phyloP scores from a whole-genome alignment of 495 filamentous ascomycete genomes.

The Podospora appendiculata region DNA sequence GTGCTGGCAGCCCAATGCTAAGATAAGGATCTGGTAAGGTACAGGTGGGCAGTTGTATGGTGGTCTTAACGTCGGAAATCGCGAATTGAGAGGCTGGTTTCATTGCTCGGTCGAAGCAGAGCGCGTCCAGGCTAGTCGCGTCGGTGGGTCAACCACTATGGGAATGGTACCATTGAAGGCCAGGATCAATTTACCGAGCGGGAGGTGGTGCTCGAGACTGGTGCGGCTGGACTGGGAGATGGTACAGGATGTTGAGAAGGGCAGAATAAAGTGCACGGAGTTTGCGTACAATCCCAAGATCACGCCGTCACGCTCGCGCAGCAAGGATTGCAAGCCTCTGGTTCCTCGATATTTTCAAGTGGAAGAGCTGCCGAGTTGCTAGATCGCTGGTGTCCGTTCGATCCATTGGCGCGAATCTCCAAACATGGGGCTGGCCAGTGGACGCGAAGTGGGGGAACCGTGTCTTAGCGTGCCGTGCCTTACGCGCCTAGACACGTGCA shows the following conservation, averaged over 20 bases:
- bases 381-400: background rate
- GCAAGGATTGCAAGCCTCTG: too few species aligned
- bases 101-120: conserved; percentile 12
- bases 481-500: conserved; percentile 3
- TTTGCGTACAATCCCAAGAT: background rate
- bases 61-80: conserved; percentile 7
- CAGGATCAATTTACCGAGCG: too few species aligned
- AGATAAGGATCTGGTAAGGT: too few species aligned
- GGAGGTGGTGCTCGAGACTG: background rate
- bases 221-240: background rate
- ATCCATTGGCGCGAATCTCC: background rate
- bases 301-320: background rate
- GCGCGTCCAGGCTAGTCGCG: conserved; percentile 23
- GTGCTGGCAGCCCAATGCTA: too few species aligned
- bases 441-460: conserved; percentile 4
- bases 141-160: conserved; percentile 17
- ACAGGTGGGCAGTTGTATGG: background rate
- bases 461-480: background rate
- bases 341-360: too few species aligned
- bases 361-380: background rate
- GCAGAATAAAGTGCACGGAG: background rate
- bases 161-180: background rate
- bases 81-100: conserved; percentile 24
- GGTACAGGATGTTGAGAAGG: too few species aligned
- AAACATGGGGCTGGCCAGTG: background rate